Evolutionary conservation across 495 filamentous ascomycete genomes (phyloP), one percentile per base, ranked within the genome.

Genomic region (Xylaria flabelliformis): DNA sequence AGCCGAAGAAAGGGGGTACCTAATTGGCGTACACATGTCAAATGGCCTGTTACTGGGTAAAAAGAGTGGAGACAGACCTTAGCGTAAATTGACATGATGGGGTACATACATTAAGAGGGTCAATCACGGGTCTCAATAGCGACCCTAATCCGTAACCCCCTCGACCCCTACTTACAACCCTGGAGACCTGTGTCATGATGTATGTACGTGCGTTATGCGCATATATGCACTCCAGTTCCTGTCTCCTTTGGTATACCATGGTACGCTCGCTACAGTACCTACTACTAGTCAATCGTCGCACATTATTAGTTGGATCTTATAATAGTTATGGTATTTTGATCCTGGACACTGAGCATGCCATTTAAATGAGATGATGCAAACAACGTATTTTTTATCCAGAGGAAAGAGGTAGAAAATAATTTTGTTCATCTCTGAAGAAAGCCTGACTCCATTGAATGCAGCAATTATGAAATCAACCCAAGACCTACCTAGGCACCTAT

Each of bases 1-100:
- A 72, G 70, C 70, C 61, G 67, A 61, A 72, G 63, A 65, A 72
- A 72, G 63, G 70, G 70, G 70, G 69, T 65, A 71, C 53, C 58
- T 61, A 66, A 50, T 64, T 71, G 69, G 48, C 48, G 50, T 64
- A 36, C 50, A 42, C 51, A 58, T 58, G 66, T 68, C 66, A 46
- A 55, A 68, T 58, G 66, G 46, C 50, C 53, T 42, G 66, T 68
- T 58, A 68, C 66, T 68, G 66, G 66, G 36, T 15, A n/a, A 34
- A 44, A 68, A 68, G 55, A 67, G 51, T 69, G 67, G 67, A 21
- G 53, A 29, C 1, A 1, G 53, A 39, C n/a, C 67, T 68, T 68
- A 46, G 64, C 64, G 46, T 8, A 66, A 51, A 68, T 55, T 68
- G 66, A 68, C 29, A 48, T 61, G 56, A 69, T 69, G 67, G 67